These are phyloP conservation scores for Neurospora sp. DNA, from an alignment of 495 filamentous ascomycete genomes.

Conservation along the genomic window DNA sequence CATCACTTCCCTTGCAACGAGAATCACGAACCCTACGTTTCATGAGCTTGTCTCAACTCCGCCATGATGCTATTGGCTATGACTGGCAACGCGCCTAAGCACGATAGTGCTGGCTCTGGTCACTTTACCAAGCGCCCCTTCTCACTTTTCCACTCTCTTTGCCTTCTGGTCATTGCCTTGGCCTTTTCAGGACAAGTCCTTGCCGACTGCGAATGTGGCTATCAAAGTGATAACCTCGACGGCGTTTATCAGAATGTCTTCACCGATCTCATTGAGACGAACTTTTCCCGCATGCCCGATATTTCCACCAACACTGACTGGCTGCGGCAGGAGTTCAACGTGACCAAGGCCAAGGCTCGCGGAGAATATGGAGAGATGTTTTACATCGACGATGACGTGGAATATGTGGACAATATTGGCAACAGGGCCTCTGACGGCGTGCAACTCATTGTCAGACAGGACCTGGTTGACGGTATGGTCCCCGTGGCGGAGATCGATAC, in stretches of 20 bases:
- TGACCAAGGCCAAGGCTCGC: conserved; percentile 38
- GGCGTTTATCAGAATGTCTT: conserved; percentile 40
- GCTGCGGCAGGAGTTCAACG: conserved; percentile 53
- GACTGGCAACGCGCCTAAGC: background rate
- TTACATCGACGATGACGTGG: conserved; percentile 40
- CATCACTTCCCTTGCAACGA: background rate
- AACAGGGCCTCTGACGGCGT: conserved; percentile 29
- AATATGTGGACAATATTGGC: conserved; percentile 22
- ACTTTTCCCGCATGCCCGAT: conserved; percentile 48
- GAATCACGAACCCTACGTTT: background rate
- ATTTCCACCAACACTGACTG: conserved; percentile 45
- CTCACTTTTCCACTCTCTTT: background rate
- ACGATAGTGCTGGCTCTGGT: background rate
- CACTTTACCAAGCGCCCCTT: background rate
- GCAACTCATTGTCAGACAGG: conserved; percentile 46
- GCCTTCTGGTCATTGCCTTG: conserved; percentile 11
- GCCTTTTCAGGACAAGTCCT: conserved; percentile 1
- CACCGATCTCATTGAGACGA: conserved; percentile 58
- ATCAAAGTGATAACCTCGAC: conserved; percentile 25
- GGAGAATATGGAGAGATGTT: conserved; percentile 60
- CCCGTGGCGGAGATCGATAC: conserved; percentile 51
- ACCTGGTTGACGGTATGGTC: conserved; percentile 39
- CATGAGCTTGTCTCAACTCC: background rate
- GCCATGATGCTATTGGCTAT: background rate
- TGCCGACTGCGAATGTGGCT: conserved; percentile 65